Percentiles rank a stretch among this genome's conserved stretches.
Evolutionary conservation across 306 rosid genomes (phyloP).

Genomic region (Prosopis cineraria): DNA sequence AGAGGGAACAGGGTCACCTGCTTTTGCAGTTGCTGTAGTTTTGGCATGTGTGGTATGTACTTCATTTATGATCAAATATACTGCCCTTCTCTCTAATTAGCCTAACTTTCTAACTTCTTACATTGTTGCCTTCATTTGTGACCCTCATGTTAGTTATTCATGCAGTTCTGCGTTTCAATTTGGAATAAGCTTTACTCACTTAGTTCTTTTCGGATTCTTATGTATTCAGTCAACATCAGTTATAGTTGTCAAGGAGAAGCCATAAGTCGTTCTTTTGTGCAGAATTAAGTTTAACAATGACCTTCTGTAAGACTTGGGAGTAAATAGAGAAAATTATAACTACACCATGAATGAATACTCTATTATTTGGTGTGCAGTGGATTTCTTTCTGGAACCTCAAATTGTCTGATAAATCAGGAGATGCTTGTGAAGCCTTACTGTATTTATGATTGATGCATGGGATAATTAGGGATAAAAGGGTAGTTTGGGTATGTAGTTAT

Average conservation of each 20-base stretch:
- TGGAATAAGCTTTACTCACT: neutral
- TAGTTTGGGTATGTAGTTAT: no score
- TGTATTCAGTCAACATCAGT: neutral
- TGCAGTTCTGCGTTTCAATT: neutral
- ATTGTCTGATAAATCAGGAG: neutral
- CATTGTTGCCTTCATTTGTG: neutral
- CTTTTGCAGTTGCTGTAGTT: slow-evolving; percentile 77
- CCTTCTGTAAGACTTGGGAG: neutral
- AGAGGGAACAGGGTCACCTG: slow-evolving; percentile 73
- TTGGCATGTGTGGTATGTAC: slow-evolving; percentile 78
- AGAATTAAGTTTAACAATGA: slow-evolving; percentile 16
- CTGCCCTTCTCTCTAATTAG: neutral
- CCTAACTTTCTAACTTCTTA: neutral
- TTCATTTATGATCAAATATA: neutral
- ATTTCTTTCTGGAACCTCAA: slow-evolving; percentile 17
- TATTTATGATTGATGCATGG: no score
- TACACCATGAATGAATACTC: neutral
- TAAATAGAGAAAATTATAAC: neutral
- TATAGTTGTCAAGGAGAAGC: slow-evolving; percentile 9
- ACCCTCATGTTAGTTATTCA: neutral
- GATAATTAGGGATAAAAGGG: no score
- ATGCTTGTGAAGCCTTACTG: neutral
- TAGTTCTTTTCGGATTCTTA: slow-evolving; percentile 11
- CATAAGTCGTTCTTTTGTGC: neutral
- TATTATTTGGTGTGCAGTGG: slow-evolving; percentile 15